Evolutionary conservation across 139 green algal species (phyloP), one percentile per base, ranked within the genome.

Genomic region (Picochlorum sp.): DNA sequence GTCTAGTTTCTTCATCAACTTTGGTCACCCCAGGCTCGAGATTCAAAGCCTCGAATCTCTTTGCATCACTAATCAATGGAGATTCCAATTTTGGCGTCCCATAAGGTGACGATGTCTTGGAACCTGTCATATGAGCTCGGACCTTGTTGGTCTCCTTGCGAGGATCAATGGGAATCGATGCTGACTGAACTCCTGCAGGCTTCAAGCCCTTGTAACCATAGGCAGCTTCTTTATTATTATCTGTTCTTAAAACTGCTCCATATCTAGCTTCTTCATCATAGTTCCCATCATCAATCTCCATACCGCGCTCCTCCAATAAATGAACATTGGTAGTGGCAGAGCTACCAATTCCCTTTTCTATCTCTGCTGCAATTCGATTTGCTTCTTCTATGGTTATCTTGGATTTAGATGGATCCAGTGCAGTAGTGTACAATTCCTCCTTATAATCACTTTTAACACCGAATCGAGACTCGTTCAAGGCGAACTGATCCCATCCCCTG

Each of bases 401-500:
- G 20, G 74, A 86, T 41, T 73, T 74, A 30, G 54, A 51, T 24
- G 54, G 61, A 33, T 89, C 70, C 36, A 93, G 63, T 45, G 63
- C 65, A 5, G 84, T 87, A 18, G 85, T 93, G 73, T 93, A 93
- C 25, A 91, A 30, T 31, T 93, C 72, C 64, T 94, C 85, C 24
- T 81, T 61, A 54, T 83, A 95, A 32, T 72, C 82, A 25, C 76
- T 90, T 7, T 75, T 51, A 33, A 95, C 80, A 31, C 89, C 89
- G 67, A 95, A 96, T 63, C 83, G 79, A 22, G 68, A 32, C 52
- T 84, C 45, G 68, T 96, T 96, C 16, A 80, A 71, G 5, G 80
- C 82, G 72, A 96, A 96, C 66, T 96, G 89, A 70, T 96, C 89
- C 89, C 89, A 96, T 24, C 57, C 68, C 1, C 45, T 25, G 12